phyloP scores from a whole-genome alignment of 257 asterid genomes.

The Echites panduratus region DNA sequence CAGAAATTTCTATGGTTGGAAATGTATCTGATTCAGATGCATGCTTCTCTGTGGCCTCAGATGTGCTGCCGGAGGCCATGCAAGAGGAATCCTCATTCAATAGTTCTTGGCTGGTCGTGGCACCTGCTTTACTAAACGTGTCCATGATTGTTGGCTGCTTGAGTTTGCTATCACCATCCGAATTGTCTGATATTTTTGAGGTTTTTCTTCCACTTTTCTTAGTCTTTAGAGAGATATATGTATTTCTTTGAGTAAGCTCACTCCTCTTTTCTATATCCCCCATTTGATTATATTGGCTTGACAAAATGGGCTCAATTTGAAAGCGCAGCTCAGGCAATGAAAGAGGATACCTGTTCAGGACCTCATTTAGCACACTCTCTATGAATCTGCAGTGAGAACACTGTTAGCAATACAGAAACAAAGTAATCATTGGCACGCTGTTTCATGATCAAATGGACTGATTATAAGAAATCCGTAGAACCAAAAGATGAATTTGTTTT shows the following conservation, averaged over 20 bases:
- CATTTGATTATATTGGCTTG: conserved; percentile 33
- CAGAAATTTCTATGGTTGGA: conserved; percentile 44
- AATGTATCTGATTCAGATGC: conserved; percentile 29
- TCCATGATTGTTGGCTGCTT: conserved; percentile 69
- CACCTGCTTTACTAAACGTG: conserved; percentile 53
- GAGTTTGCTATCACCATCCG: conserved; percentile 40
- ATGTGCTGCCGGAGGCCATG: conserved; percentile 24
- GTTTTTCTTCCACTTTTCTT: conserved; percentile 39
- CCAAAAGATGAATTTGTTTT: neutral
- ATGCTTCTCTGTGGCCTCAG: conserved; percentile 35
- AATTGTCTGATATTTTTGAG: conserved; percentile 35
- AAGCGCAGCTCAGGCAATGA: conserved; percentile 69
- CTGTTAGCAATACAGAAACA: neutral
- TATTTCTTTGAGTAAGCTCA: conserved; percentile 41
- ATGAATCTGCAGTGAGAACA: conserved; percentile 45
- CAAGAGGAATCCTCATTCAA: conserved; percentile 33
- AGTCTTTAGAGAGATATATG: conserved; percentile 31
- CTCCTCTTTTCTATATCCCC: conserved; percentile 49
- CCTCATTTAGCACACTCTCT: conserved; percentile 61
- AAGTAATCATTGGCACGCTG: neutral
- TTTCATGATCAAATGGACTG: neutral
- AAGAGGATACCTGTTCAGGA: conserved; percentile 46
- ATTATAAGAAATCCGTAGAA: neutral
- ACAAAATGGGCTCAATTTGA: conserved; percentile 33
- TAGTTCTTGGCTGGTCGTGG: conserved; percentile 48